Evolutionary conservation across 2,329 filamentous ascomycete genomes (phyloP).

Genomic region (Arthrobotrys megalospora): DNA sequence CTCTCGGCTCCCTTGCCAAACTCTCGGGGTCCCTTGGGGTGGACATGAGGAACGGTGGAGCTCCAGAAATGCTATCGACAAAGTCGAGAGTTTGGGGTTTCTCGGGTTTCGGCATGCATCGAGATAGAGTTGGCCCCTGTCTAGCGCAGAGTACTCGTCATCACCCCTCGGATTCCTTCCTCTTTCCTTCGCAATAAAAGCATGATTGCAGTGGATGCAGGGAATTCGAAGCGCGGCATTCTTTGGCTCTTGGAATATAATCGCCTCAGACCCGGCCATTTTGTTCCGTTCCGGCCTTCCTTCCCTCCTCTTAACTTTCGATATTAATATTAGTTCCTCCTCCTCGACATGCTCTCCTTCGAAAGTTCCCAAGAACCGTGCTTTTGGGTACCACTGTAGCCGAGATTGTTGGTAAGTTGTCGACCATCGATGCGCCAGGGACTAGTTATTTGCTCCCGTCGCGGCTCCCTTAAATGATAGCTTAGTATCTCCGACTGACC

Average conservation of each 20-base stretch:
- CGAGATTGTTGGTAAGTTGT: constrained; percentile 32
- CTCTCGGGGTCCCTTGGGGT: constrained; percentile 10
- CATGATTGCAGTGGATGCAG: background rate
- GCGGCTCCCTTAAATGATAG: background rate
- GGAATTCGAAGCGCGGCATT: constrained; percentile 13
- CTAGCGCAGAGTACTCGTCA: constrained; percentile 58
- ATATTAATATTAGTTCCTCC: background rate
- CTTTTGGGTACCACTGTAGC: constrained; percentile 45
- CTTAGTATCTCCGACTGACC: background rate
- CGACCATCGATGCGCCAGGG: background rate
- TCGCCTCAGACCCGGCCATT: constrained; percentile 20
- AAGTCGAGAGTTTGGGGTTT: constrained; percentile 1
- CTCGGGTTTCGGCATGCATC: constrained; percentile 42
- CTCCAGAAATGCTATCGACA: constrained; percentile 8
- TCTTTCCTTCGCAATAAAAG: constrained; percentile 26
- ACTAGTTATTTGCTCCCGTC: background rate
- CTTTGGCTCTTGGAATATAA: constrained; percentile 24
- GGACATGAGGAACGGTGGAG: constrained; percentile 5
- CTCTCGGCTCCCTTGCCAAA: constrained; percentile 33
- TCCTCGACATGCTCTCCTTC: constrained; percentile 28
- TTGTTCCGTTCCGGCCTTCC: constrained; percentile 5
- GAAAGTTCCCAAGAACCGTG: constrained; percentile 34
- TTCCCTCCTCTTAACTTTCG: constrained; percentile 1
- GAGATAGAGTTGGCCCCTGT: constrained; percentile 28
- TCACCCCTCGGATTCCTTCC: constrained; percentile 36